Base-by-base conservation (phyloP, 371 early-diverging fungal species). In the Mucor sp. region DNA sequence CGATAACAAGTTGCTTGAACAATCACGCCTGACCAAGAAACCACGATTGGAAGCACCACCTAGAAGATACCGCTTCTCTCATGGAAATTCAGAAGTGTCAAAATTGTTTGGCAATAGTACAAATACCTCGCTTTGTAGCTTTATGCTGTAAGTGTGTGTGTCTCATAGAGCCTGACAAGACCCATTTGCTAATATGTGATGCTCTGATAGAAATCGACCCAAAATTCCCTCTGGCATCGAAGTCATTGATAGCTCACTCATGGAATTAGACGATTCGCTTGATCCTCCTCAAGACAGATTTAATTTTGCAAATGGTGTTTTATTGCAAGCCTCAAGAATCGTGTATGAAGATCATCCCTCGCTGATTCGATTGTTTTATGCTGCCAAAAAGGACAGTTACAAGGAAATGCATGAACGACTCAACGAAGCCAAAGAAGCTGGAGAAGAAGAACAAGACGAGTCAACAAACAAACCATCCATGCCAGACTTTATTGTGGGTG, bases 71-170 rank as follows among this genome's bases (percentile, higher is more conserved):
- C 63, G 83, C 21, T 77, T 63, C 50, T 55, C 63, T 0, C 78
- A 77, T 68, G 83, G 83, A 30, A 80, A 73, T 58, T 19, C 39
- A 3, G 83, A 76, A 66, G 66, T 77, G 15, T 74, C 80, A 3
- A 65, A 68, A n/a, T 48, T 82, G 59, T 82, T 70, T 55, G 66
- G 70, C 11, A 75, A 66, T 19, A 48, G 60, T n/a, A 66, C 48
- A 5, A 32, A 15, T 37, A 44, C 19, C 15, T 60, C 66, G n/a
- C 58, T 82, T 39, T 59, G 63, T 9, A 53, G 65, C 0, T 56
- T 80, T 25, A 75, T 82, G 78, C 28, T 69, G 79, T 79, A 77
- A 69, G 70, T 63, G 12, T 9, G n/a, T 23, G 25, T 15, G 30
- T 2, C 21, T 47, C 4, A 30, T 1, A 35, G 23, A 1, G 7